These are phyloP conservation scores for Yamadazyma blattariae DNA, from an alignment of 1,139 yeast genomes.

Conservation along the genomic window DNA sequence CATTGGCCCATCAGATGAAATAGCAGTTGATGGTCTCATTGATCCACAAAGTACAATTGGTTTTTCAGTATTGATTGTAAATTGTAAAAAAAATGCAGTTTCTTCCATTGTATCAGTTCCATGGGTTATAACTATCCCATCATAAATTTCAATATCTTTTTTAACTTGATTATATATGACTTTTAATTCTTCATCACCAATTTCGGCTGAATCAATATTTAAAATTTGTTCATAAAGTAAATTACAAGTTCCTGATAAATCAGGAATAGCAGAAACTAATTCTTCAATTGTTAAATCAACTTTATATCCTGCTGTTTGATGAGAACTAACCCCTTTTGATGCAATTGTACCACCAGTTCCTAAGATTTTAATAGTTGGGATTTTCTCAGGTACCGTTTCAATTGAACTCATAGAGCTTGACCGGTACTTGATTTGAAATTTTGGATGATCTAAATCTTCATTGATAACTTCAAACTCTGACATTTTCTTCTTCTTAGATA, in stretches of 20 bases:
- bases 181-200: slow-evolving; percentile 41
- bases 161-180: slow-evolving; percentile 38
- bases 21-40: slow-evolving; percentile 70
- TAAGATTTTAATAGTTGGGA: slow-evolving; percentile 52
- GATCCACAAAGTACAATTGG: slow-evolving; percentile 71
- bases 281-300: slow-evolving; percentile 68
- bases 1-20: slow-evolving; percentile 73
- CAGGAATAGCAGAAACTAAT: slow-evolving; percentile 57
- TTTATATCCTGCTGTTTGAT: slow-evolving; percentile 66
- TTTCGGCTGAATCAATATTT: slow-evolving; percentile 64
- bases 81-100: slow-evolving; percentile 65
- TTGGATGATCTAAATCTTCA: slow-evolving; percentile 2
- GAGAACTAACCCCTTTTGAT: slow-evolving; percentile 53
- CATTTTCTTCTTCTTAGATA: too few species aligned
- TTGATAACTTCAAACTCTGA: slow-evolving; percentile 4
- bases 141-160: slow-evolving; percentile 44
- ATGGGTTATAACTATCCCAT: slow-evolving; percentile 64
- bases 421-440: slow-evolving; percentile 6
- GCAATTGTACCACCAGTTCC: slow-evolving; percentile 80
- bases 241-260: slow-evolving; percentile 54
- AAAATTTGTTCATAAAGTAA: slow-evolving; percentile 64
- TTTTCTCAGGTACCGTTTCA: slow-evolving; percentile 6
- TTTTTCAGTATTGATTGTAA: slow-evolving; percentile 52
- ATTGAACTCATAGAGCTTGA: slow-evolving; percentile 1
- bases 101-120: slow-evolving; percentile 75